Base-by-base conservation (phyloP, 768 basidiomycete genomes). In the Mycena metata region DNA sequence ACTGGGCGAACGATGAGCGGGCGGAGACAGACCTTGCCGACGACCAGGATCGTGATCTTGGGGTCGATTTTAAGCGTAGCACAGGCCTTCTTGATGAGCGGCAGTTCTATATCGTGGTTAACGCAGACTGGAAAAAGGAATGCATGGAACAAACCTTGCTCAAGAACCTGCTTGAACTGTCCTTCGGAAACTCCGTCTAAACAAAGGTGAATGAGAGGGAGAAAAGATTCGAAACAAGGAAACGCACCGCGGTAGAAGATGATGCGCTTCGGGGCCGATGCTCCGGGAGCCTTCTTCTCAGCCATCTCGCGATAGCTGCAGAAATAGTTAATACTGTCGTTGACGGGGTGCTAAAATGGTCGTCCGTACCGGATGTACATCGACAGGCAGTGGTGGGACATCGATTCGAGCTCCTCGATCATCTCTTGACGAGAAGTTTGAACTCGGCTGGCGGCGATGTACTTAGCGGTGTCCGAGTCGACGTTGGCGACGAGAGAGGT, bases 401-500 rank as follows among this genome's bases (percentile, higher is more conserved):
- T 39, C 5, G 39, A 39, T 15, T 39, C 39, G 11, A 39, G 15
- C 15, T 39, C 39, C 39, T 39, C 39, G 39, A 39, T 39, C 39
- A 39, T 39, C 11, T 39, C 39, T 39, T 39, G 39, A 39, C 39
- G 39, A 10, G 39, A 39, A 39, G 39, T 71, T 39, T 67, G 66
- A 19, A 71, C 69, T 9, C 66, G 64, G 26, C 57, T 60, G 10
- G 67, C 67, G 0, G 88, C 86, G 5, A 90, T 86, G 16, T 94
- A 96, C 76, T 94, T 94, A 5, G 91, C 91, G 0, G 86, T 88
- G 63, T 90, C 87, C 0, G 87, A 87, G 75, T 96, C 94, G 33
- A 96, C 89, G 69, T 90, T 95, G 35, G 86, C 93, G 19, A 95
- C 94, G 8, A 96, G 81, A 8, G 93, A 84, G 0, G 94, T 91